These are phyloP conservation scores for Dothideomycetes sp. DNA, from an alignment of 2,329 filamentous ascomycete genomes.

Conservation along the genomic window DNA sequence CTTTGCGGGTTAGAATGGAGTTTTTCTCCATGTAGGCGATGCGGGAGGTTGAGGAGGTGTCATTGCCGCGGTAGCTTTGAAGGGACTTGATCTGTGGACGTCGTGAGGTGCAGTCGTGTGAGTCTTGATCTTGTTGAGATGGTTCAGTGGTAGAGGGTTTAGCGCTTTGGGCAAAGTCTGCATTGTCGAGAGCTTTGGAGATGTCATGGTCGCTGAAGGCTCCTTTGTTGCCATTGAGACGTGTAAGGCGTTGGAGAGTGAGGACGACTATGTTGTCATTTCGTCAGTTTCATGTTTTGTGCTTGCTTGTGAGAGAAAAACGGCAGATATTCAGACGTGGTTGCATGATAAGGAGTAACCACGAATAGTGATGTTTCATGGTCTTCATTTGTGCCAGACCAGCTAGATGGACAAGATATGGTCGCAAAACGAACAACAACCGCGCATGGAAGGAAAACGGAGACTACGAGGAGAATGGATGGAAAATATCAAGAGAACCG, in stretches of 20 bases:
- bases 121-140: no score
- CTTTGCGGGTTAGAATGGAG: conserved; percentile 57
- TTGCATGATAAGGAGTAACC: no score
- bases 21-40: conserved; percentile 75
- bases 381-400: no score
- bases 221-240: background rate
- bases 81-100: no score
- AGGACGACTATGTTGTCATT: background rate
- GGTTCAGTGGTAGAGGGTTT: no score
- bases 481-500: background rate
- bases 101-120: no score
- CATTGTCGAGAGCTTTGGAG: background rate
- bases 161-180: background rate
- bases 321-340: background rate
- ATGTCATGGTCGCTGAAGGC: background rate
- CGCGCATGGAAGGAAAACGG: background rate
- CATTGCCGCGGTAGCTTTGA: conserved; percentile 68
- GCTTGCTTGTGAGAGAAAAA: background rate
- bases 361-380: no score
- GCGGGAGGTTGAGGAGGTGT: conserved; percentile 57
- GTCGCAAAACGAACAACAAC: no score
- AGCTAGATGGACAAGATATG: no score
- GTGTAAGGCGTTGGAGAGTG: conserved; percentile 8
- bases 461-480: background rate
- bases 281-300: background rate